Percentiles rank a stretch among this genome's conserved stretches.
Conservation (phyloP, 2,329 filamentous ascomycete species). For the Cordyceps javanica region DNA sequence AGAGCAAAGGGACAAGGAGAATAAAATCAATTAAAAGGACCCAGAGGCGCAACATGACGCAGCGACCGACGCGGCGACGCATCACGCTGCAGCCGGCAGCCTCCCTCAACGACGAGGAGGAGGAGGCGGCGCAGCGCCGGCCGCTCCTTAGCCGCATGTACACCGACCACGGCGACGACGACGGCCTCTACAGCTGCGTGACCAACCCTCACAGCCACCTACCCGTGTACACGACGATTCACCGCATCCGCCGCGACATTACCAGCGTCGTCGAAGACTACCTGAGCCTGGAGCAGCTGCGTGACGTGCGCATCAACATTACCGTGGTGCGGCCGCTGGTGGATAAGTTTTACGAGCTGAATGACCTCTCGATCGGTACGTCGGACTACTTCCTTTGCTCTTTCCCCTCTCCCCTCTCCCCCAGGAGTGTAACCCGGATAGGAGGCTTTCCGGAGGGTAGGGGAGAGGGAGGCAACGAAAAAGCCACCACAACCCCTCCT, state of each 20-base stretch:
- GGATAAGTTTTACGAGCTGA: constrained; percentile 72
- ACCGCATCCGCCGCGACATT: constrained; percentile 61
- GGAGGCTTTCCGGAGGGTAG: too few species aligned
- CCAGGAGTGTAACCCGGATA: too few species aligned
- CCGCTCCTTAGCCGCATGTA: constrained; percentile 29
- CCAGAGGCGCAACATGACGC: not conserved
- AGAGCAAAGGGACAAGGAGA: not conserved
- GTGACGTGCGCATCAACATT: constrained; percentile 75
- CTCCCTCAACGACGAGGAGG: constrained; percentile 23
- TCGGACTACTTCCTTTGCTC: too few species aligned
- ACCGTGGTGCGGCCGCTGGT: constrained; percentile 73
- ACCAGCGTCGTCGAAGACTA: constrained; percentile 57
- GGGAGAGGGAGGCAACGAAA: not conserved
- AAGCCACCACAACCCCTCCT: too few species aligned
- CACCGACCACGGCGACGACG: constrained; percentile 24
- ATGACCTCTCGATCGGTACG: constrained; percentile 71
- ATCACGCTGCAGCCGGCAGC: constrained; percentile 26
- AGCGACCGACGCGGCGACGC: constrained; percentile 18
- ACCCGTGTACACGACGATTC: constrained; percentile 72
- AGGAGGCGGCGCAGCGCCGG: constrained; percentile 30
- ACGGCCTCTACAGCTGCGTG: constrained; percentile 44
- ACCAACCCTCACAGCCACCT: constrained; percentile 55
- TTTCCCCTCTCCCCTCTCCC: too few species aligned
- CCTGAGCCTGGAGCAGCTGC: constrained; percentile 66
- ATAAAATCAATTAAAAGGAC: not conserved